A percentile compares a stretch with the other conserved stretches of the same genome.
Conservation (phyloP, 805 yeast genomes). For the Monosporozyma siamensis region DNA sequence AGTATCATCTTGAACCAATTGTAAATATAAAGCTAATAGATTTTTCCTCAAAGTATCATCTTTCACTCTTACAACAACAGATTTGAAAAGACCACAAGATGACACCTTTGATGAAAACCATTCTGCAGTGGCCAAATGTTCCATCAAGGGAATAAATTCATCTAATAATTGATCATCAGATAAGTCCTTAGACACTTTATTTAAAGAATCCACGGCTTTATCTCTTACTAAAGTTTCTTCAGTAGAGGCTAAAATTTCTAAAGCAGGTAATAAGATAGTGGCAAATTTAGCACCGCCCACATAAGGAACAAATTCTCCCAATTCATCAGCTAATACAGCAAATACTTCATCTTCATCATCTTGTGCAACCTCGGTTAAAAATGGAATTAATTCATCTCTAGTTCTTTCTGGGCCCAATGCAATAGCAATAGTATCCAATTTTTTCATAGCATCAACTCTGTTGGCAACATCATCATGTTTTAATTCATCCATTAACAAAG, state of each 20-base stretch:
- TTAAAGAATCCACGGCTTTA: constrained; percentile 81
- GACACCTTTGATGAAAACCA: constrained; percentile 95
- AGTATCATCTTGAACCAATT: constrained; percentile 77
- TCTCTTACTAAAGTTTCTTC: constrained; percentile 97
- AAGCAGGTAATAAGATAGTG: constrained; percentile 48
- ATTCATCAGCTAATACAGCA: constrained; percentile 83
- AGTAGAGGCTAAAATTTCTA: constrained; percentile 78
- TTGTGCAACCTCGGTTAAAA: constrained; percentile 72
- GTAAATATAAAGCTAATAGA: constrained; percentile 56
- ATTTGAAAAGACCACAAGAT: constrained; percentile 77
- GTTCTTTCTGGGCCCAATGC: constrained; percentile 94
- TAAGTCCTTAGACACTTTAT: constrained; percentile 56
- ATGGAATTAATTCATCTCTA: constrained; percentile 79
- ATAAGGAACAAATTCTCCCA: constrained; percentile 78
- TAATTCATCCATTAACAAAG: constrained; percentile 91
- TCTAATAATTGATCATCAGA: constrained; percentile 53
- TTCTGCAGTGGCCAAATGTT: constrained; percentile 71
- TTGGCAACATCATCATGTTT: constrained; percentile 93
- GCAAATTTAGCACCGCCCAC: constrained; percentile 76
- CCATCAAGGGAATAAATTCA: constrained; percentile 66
- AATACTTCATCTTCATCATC: constrained; percentile 98
- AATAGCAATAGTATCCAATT: constrained; percentile 85
- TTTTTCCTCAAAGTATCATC: constrained; percentile 47
- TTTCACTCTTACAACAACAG: constrained; percentile 50
- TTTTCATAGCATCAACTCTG: constrained; percentile 89